These are phyloP conservation scores for Sclerotinia trifoliorum DNA, from an alignment of 2,329 filamentous ascomycete species.

Conservation along the genomic window DNA sequence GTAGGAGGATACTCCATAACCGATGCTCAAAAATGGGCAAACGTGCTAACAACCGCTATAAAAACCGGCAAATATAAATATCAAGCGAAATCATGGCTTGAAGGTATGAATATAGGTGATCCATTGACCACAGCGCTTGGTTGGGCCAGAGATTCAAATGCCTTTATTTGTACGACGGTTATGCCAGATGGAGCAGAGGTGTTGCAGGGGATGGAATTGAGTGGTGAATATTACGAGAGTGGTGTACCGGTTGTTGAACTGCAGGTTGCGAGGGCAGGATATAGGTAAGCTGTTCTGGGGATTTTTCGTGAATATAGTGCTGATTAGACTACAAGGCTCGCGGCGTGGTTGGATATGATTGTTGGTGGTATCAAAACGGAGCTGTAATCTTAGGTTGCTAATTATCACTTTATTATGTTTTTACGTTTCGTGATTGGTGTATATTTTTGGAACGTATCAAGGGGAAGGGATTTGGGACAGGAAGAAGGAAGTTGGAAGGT, in stretches of 20 bases:
- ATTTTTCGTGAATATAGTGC: background rate
- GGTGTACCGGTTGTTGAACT: conserved; percentile 64
- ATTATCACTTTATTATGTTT: no score
- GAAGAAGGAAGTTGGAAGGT: no score
- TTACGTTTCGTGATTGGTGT: no score
- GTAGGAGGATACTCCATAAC: conserved; percentile 55
- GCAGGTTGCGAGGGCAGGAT: conserved; percentile 67
- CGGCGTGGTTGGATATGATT: conserved; percentile 64
- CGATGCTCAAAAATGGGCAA: conserved; percentile 56
- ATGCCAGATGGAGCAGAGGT: conserved; percentile 59
- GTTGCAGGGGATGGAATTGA: conserved; percentile 59
- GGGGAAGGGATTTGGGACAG: no score
- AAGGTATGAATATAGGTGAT: conserved; percentile 55
- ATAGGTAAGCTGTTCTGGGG: conserved; percentile 46
- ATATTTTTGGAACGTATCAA: no score
- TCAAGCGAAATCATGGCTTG: conserved; percentile 54
- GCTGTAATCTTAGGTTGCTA: no score
- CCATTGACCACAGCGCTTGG: conserved; percentile 54
- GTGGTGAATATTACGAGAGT: conserved; percentile 60
- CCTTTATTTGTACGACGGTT: conserved; percentile 60
- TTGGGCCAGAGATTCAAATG: conserved; percentile 65
- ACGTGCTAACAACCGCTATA: conserved; percentile 55
- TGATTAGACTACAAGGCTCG: conserved; percentile 45
- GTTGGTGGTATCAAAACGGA: conserved; percentile 42
- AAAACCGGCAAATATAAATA: conserved; percentile 53